Conservation (phyloP, 345 rosid genomes). For the Lepidium aucheri region DNA sequence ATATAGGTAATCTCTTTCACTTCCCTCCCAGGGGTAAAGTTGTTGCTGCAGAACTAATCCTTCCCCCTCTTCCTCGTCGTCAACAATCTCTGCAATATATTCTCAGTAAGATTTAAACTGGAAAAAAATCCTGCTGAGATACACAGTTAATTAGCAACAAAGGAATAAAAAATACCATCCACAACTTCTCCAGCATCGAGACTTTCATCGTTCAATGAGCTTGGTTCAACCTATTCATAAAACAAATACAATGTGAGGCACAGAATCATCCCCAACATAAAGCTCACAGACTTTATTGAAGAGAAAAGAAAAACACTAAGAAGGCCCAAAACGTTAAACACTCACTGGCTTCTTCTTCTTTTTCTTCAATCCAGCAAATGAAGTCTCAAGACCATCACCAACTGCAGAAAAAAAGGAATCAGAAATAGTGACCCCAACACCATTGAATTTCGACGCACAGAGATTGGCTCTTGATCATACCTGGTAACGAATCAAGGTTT, state of each 20-base stretch:
- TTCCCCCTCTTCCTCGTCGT: slow-evolving; percentile 56
- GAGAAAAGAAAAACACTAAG: not conserved
- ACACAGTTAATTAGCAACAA: not conserved
- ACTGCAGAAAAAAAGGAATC: slow-evolving; percentile 36
- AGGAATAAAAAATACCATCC: slow-evolving; percentile 40
- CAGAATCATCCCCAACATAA: not conserved
- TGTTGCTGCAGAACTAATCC: slow-evolving; percentile 36
- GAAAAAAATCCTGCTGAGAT: not conserved
- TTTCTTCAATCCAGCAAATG: slow-evolving; percentile 80
- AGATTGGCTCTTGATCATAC: slow-evolving; percentile 16
- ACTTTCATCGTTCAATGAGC: slow-evolving; percentile 52
- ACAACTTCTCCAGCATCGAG: slow-evolving; percentile 53
- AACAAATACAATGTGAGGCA: not conserved
- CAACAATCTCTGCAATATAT: slow-evolving; percentile 37
- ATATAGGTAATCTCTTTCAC: slow-evolving; percentile 76
- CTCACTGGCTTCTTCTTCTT: slow-evolving; percentile 95
- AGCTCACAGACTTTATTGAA: not conserved
- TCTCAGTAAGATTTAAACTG: not conserved
- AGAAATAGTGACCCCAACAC: not conserved
- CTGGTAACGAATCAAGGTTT: slow-evolving; percentile 62
- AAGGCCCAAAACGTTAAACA: not conserved
- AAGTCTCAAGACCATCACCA: slow-evolving; percentile 67
- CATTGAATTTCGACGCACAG: not conserved
- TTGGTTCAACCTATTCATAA: slow-evolving; percentile 55
- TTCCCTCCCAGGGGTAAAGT: slow-evolving; percentile 88